Conservation (phyloP, 345 rosid genomes). For the Cardamine resedifolia region DNA sequence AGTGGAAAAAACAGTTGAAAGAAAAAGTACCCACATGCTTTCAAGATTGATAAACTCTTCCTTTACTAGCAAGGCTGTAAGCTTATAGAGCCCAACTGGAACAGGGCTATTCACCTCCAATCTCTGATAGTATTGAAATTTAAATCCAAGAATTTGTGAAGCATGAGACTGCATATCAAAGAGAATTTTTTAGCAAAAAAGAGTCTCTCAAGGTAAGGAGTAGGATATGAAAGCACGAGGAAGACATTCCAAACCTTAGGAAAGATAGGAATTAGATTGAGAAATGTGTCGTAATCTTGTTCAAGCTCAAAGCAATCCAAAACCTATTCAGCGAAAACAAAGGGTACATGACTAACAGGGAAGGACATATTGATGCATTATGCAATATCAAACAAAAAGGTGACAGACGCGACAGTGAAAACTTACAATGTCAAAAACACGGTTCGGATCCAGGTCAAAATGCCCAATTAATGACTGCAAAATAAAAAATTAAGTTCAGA, state of each 20-base stretch:
- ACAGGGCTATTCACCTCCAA: constrained; percentile 78
- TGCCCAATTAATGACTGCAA: constrained; percentile 98
- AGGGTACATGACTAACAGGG: constrained; percentile 22
- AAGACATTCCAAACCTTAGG: constrained; percentile 67
- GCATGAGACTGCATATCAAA: constrained; percentile 86
- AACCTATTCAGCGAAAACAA: constrained; percentile 52
- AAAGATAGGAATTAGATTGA: constrained; percentile 89
- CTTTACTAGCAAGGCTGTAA: constrained; percentile 92
- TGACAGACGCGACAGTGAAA: constrained; percentile 14
- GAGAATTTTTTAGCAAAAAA: constrained; percentile 26
- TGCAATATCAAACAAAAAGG: constrained; percentile 23
- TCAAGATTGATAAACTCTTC: constrained; percentile 89
- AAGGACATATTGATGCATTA: constrained; percentile 14
- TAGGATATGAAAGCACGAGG: constrained; percentile 14
- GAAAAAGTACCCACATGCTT: constrained; percentile 70
- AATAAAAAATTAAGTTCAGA: constrained; percentile 33
- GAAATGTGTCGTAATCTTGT: constrained; percentile 64
- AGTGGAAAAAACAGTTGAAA: not conserved
- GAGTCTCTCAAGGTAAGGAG: constrained; percentile 9
- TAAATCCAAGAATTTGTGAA: constrained; percentile 98
- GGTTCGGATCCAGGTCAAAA: constrained; percentile 98
- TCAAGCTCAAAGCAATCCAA: constrained; percentile 96
- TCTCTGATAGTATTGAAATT: constrained; percentile 93
- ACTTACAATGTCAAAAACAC: constrained; percentile 99
- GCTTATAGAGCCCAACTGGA: constrained; percentile 87